Evolutionary conservation across 805 yeast genomes (phyloP), one percentile per base, ranked within the genome.

Genomic region (Alloascoidea hylecoeti): DNA sequence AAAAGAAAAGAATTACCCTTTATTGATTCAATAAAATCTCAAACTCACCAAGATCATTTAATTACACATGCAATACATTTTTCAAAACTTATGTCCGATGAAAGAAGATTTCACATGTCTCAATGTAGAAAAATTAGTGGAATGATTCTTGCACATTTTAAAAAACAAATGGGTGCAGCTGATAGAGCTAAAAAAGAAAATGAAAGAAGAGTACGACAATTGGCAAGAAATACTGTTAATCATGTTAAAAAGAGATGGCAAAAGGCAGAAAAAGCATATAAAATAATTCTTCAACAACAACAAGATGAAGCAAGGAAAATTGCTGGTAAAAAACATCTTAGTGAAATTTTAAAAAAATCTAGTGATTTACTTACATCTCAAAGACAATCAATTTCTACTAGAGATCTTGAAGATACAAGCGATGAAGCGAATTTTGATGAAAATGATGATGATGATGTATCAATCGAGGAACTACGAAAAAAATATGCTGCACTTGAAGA

Each of bases 181-280:
- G 97, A 89, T 46, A 71, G 94, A 41, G 72, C 75, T 41, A 68
- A 69, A 16, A 77, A 77, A 45, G 94, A 81, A 41, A 72, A 76
- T 47, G 94, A 86, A 47, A 79, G 72, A 47, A 72, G 75, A 38
- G 64, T 80, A 41, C 63, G 68, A 41, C 72, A 70, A 42, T 55
- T 89, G 23, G 94, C 96, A n/a, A 72, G 84, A 47, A 68, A 77
- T 36, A 81, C 94, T 0, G 80, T 82, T 1, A 78, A 73, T 48
- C 85, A 86, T 34, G 96, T 92, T 6, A 79, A 79, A 56, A 85
- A 78, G 53, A 76, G 92, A 50, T 92, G 99, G 99, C 61, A 68
- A 16, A 66, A 86, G 36, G 98, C 96, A 2, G 83, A 78, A 44
- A 85, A 82, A 53, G 94, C 84, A 1, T 78, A 71, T 51, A 67